phyloP scores from a whole-genome alignment of 75 land plant species.

The Selaginella tamariscina region DNA sequence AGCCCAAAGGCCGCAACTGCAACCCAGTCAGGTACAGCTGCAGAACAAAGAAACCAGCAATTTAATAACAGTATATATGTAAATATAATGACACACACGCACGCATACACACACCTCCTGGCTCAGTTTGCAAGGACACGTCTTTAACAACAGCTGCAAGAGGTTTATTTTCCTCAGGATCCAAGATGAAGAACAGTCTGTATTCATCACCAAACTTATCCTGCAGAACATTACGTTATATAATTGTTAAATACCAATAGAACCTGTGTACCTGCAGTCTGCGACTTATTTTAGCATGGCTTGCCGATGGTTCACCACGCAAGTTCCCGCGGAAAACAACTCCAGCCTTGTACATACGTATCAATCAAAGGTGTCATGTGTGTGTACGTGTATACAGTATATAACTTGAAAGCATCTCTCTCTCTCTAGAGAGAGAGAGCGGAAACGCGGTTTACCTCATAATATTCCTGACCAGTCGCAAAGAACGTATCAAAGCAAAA shows the following conservation, averaged over 20 bases:
- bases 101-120: slow-evolving; percentile 42
- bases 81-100: too few relatives aligned
- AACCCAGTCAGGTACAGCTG: slow-evolving; percentile 95
- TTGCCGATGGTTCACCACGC: slow-evolving; percentile 55
- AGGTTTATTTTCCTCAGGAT: slow-evolving; percentile 85
- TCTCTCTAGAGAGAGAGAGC: too few relatives aligned
- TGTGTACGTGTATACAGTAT: neutral
- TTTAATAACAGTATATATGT: slow-evolving; percentile 1
- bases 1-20: slow-evolving; percentile 83
- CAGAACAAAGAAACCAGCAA: slow-evolving; percentile 11
- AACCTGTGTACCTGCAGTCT: slow-evolving; percentile 42
- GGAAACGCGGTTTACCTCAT: slow-evolving; percentile 47
- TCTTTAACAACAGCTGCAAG: slow-evolving; percentile 72
- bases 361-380: neutral
- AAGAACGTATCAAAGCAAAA: slow-evolving; percentile 92
- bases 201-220: slow-evolving; percentile 75
- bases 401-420: too few relatives aligned
- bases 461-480: slow-evolving; percentile 80
- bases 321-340: slow-evolving; percentile 74
- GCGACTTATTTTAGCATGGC: slow-evolving; percentile 51
- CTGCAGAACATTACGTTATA: slow-evolving; percentile 24
- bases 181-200: slow-evolving; percentile 57
- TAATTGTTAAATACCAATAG: neutral
- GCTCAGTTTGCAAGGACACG: slow-evolving; percentile 53
- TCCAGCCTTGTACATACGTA: slow-evolving; percentile 46